Conservation (phyloP, 2,329 filamentous ascomycete genomes). For the Cercospora zeae-maydis region DNA sequence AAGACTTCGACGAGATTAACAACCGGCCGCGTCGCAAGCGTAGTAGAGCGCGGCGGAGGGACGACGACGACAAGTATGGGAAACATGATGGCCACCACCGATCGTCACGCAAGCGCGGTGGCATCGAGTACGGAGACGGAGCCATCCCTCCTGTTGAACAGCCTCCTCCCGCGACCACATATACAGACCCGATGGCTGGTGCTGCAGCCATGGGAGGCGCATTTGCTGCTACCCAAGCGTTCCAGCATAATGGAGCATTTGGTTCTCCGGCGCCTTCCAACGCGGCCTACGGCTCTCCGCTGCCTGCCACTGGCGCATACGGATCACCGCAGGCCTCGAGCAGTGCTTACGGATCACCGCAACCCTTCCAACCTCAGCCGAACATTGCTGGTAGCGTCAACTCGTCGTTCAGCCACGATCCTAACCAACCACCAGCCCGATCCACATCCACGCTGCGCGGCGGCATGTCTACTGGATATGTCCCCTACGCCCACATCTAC, state of each 20-base stretch:
- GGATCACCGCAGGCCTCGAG: slow-evolving; percentile 7
- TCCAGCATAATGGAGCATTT: slow-evolving; percentile 9
- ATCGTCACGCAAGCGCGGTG: slow-evolving; percentile 8
- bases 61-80: slow-evolving; percentile 28
- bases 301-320: neutral
- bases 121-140: slow-evolving; percentile 18
- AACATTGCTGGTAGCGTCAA: slow-evolving; percentile 11
- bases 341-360: slow-evolving; percentile 12
- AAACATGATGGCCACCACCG: slow-evolving; percentile 24
- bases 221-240: slow-evolving; percentile 14
- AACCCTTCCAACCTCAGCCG: slow-evolving; percentile 14
- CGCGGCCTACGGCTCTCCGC: slow-evolving; percentile 9
- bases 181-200: slow-evolving; percentile 7
- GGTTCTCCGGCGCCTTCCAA: neutral
- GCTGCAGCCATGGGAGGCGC: slow-evolving; percentile 16
- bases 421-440: slow-evolving; percentile 12
- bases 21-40: slow-evolving; percentile 22
- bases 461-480: slow-evolving; percentile 31
- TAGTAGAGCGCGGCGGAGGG: slow-evolving; percentile 22
- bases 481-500: slow-evolving; percentile 38
- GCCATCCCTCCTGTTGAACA: slow-evolving; percentile 16
- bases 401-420: slow-evolving; percentile 4
- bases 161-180: slow-evolving; percentile 1
- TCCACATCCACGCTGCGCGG: slow-evolving; percentile 25
- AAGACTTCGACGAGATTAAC: slow-evolving; percentile 27